A percentile compares a stretch with the other conserved stretches of the same genome.
Evolutionary conservation across 1,284 basidiomycete genomes (phyloP).

Genomic region (Tremellales sp.): DNA sequence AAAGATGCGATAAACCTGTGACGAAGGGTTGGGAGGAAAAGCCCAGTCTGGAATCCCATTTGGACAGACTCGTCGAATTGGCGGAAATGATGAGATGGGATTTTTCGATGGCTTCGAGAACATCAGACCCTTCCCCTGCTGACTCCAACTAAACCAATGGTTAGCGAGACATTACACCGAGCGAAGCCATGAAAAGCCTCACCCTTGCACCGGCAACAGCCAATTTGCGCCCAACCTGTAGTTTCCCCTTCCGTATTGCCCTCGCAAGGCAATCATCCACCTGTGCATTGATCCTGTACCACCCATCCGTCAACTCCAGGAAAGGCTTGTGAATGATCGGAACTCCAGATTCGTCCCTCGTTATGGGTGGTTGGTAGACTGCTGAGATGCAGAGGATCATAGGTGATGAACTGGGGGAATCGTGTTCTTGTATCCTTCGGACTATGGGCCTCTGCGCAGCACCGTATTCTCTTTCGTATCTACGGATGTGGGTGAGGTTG

Average conservation of each 20-base stretch:
- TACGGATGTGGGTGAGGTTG: slow-evolving; percentile 39
- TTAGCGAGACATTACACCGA: background rate
- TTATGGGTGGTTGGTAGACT: slow-evolving; percentile 56
- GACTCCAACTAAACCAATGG: slow-evolving; percentile 59
- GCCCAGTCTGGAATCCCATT: slow-evolving; percentile 85
- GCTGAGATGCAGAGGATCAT: slow-evolving; percentile 82
- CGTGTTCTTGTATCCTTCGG: slow-evolving; percentile 60
- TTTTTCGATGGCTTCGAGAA: slow-evolving; percentile 70
- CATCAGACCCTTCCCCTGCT: slow-evolving; percentile 71
- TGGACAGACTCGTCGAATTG: slow-evolving; percentile 78
- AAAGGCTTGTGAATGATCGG: slow-evolving; percentile 37
- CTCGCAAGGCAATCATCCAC: slow-evolving; percentile 69
- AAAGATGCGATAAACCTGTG: slow-evolving; percentile 73
- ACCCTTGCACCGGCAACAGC: slow-evolving; percentile 75
- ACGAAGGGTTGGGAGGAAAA: slow-evolving; percentile 60
- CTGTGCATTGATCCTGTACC: slow-evolving; percentile 79
- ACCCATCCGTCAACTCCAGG: slow-evolving; percentile 89
- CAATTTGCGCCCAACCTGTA: slow-evolving; percentile 78
- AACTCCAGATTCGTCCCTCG: slow-evolving; percentile 50
- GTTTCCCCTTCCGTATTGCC: slow-evolving; percentile 63
- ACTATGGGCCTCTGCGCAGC: slow-evolving; percentile 73
- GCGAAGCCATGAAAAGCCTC: slow-evolving; percentile 27
- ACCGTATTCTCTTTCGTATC: slow-evolving; percentile 87
- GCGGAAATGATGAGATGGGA: slow-evolving; percentile 68
- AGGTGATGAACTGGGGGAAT: slow-evolving; percentile 56